phyloP scores from a whole-genome alignment of 2,329 filamentous ascomycete species.

The Neonectria ditissima region DNA sequence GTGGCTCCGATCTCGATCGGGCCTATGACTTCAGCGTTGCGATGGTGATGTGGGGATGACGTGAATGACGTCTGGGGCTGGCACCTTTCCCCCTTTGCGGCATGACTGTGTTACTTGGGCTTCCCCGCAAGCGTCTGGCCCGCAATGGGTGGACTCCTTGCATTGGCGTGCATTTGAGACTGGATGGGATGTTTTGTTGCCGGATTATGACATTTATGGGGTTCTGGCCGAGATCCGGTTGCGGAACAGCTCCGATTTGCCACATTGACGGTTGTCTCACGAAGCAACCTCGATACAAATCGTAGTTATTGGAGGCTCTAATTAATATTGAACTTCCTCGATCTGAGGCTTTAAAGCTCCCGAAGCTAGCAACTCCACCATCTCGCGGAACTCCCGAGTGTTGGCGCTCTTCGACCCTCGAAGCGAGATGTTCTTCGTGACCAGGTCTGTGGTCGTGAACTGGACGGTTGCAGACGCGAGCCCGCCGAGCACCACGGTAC shows the following conservation, averaged over 20 bases:
- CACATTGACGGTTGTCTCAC: neutral
- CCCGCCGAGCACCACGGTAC: too few species aligned
- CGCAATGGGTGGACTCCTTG: neutral
- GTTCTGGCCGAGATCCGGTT: neutral
- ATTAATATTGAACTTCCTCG: too few species aligned
- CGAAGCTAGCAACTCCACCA: too few species aligned
- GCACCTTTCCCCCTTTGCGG: neutral
- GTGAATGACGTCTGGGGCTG: slow-evolving; percentile 17
- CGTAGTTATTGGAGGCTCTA: too few species aligned
- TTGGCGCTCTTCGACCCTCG: too few species aligned
- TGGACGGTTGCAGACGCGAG: too few species aligned
- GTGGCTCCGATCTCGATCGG: neutral
- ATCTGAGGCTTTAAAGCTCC: too few species aligned
- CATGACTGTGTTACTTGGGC: neutral
- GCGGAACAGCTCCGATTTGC: neutral
- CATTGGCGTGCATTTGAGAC: neutral
- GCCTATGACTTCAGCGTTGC: slow-evolving; percentile 7
- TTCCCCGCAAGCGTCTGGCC: slow-evolving; percentile 5
- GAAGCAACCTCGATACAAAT: neutral
- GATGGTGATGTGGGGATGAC: slow-evolving; percentile 22
- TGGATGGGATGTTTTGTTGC: neutral
- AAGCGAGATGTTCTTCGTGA: too few species aligned
- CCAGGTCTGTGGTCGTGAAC: too few species aligned
- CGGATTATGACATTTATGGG: neutral
- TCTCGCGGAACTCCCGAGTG: too few species aligned